phyloP scores from a whole-genome alignment of 495 filamentous ascomycete species.

The Hypoxylon lenormandii region DNA sequence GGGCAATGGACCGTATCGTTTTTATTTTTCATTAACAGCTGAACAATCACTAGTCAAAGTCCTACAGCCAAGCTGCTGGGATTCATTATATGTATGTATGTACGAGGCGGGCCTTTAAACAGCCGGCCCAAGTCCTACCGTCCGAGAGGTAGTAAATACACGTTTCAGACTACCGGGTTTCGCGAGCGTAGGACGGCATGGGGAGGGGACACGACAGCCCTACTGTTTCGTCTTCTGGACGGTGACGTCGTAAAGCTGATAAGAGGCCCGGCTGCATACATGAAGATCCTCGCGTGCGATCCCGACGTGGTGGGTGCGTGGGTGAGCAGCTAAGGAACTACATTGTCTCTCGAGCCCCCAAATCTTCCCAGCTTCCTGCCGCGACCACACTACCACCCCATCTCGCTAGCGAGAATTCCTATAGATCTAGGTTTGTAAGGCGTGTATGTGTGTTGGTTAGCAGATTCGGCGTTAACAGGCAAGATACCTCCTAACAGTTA shows the following conservation, averaged over 20 bases:
- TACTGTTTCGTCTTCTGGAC: neutral
- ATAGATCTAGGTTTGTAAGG: no score
- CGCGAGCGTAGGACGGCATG: slow-evolving; percentile 23
- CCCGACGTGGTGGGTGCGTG: no score
- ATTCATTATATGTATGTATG: neutral
- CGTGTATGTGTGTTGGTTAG: no score
- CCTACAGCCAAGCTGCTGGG: neutral
- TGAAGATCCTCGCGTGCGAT: no score
- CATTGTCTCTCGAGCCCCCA: no score
- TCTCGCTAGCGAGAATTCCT: no score
- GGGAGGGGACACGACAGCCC: slow-evolving; percentile 9
- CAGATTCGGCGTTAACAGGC: no score
- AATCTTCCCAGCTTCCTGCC: no score
- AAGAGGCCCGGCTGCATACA: no score
- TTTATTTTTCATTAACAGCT: slow-evolving; percentile 3
- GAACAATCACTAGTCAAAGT: neutral
- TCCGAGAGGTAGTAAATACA: neutral
- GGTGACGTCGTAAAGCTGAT: slow-evolving; percentile 1
- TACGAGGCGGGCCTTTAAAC: neutral
- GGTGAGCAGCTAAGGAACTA: no score
- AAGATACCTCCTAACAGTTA: no score
- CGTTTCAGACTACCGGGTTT: slow-evolving; percentile 28
- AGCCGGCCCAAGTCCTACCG: neutral
- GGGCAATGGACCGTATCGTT: slow-evolving; percentile 9
- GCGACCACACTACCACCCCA: no score